Evolutionary conservation across 306 rosid genomes (phyloP), one percentile per base, ranked within the genome.

Genomic region (Senna siamea): DNA sequence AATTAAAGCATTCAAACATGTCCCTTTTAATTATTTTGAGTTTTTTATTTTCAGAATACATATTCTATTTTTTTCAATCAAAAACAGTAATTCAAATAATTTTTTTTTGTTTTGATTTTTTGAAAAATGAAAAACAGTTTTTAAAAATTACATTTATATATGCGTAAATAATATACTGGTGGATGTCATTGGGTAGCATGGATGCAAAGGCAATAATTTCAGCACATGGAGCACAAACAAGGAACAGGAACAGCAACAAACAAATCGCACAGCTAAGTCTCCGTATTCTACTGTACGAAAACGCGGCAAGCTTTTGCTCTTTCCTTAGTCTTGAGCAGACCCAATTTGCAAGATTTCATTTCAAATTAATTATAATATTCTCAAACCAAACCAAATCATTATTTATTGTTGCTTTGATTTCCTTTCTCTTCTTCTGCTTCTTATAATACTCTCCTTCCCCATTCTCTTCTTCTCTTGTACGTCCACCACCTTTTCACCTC

Each of bases 401-500:
- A 69, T 78, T 80, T 57, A 73, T 81, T 78, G 69, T 65, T 34
- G 74, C n/a, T n/a, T n/a, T n/a, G n/a, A n/a, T n/a, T n/a, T n/a
- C n/a, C n/a, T n/a, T n/a, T n/a, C n/a, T n/a, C 50, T 65, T 73
- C 41, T 57, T 20, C 64, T 72, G 43, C 74, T 43, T 41, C 89
- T 70, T 65, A 84, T 78, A 82, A 83, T 85, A 84, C 80, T 69
- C 56, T 13, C 81, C 85, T n/a, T n/a, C n/a, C n/a, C n/a, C n/a
- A n/a, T n/a, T n/a, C n/a, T n/a, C n/a, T n/a, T n/a, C n/a, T n/a
- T n/a, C n/a, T n/a, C n/a, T n/a, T n/a, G n/a, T n/a, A n/a, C n/a
- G n/a, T n/a, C n/a, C n/a, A n/a, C n/a, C n/a, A n/a, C n/a, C n/a
- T n/a, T n/a, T n/a, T n/a, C n/a, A n/a, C n/a, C n/a, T n/a, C n/a